phyloP scores from a whole-genome alignment of 2,329 filamentous ascomycete species.

The Diaporthe sp. region DNA sequence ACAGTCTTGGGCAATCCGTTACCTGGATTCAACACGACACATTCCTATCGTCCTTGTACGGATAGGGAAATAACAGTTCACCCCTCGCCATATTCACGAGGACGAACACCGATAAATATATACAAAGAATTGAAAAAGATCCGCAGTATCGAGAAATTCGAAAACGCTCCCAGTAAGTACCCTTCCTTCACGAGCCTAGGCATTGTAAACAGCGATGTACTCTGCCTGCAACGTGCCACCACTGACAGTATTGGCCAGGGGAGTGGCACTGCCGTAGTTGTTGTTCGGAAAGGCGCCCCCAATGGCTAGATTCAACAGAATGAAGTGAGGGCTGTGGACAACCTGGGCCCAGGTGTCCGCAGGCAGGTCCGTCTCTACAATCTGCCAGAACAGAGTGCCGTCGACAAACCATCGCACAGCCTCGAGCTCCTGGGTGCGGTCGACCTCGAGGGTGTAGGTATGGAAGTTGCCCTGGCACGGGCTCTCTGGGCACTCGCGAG shows the following conservation, averaged over 20 bases:
- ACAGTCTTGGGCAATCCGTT: background rate
- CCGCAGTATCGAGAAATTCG: background rate
- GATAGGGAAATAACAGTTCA: background rate
- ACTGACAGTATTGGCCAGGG: background rate
- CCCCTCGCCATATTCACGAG: background rate
- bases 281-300: slow-evolving; percentile 11
- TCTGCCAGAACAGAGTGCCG: slow-evolving; percentile 19
- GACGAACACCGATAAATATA: background rate
- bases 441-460: slow-evolving; percentile 28
- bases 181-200: background rate
- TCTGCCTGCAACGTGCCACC: slow-evolving; percentile 21
- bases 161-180: too few species aligned
- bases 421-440: slow-evolving; percentile 25
- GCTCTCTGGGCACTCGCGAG: slow-evolving; percentile 16
- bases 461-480: slow-evolving; percentile 27
- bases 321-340: slow-evolving; percentile 14
- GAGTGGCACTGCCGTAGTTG: slow-evolving; percentile 10
- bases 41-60: background rate
- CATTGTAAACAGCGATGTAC: slow-evolving; percentile 18
- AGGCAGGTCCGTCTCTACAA: slow-evolving; percentile 20
- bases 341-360: slow-evolving; percentile 11
- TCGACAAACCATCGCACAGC: slow-evolving; percentile 23
- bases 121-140: background rate
- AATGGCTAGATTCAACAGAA: slow-evolving; percentile 6
- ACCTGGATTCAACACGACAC: background rate